Evolutionary conservation across 1,139 yeast species (phyloP).

Genomic region (Kodamaea sp.): DNA sequence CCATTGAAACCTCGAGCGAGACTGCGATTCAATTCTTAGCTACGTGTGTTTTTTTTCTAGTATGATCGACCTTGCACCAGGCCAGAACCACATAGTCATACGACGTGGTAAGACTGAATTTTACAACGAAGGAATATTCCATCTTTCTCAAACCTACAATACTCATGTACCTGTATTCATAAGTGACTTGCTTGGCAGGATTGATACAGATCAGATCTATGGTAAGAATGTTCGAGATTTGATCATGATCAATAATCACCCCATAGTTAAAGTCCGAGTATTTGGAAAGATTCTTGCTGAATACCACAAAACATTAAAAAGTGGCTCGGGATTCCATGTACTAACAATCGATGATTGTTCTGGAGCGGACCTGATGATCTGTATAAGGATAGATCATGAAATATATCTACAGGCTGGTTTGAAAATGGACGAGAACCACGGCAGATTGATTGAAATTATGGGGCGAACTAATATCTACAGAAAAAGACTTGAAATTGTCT

Average conservation of each 20-base stretch:
- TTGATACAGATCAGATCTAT: slow-evolving; percentile 22
- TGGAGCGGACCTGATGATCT: slow-evolving; percentile 16
- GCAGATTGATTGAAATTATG: slow-evolving; percentile 12
- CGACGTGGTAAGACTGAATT: slow-evolving; percentile 22
- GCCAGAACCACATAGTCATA: slow-evolving; percentile 29
- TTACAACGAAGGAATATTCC: slow-evolving; percentile 37
- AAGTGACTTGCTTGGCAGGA: slow-evolving; percentile 23
- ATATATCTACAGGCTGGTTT: slow-evolving; percentile 16
- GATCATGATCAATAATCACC: slow-evolving; percentile 34
- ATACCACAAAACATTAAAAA: slow-evolving; percentile 5
- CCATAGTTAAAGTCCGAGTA: slow-evolving; percentile 27
- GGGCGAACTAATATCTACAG: slow-evolving; percentile 5
- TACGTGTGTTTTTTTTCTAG: too few species aligned
- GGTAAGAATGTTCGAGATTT: slow-evolving; percentile 17
- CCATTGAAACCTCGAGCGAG: too few species aligned
- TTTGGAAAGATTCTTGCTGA: slow-evolving; percentile 29
- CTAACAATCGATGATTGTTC: slow-evolving; percentile 29
- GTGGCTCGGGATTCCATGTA: slow-evolving; percentile 5
- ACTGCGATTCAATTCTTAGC: too few species aligned
- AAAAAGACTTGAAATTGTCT: slow-evolving; percentile 6
- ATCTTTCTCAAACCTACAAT: slow-evolving; percentile 29
- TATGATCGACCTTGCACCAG: slow-evolving; percentile 34
- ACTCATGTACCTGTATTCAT: slow-evolving; percentile 28
- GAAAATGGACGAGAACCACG: slow-evolving; percentile 8
- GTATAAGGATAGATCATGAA: slow-evolving; percentile 11